Base-by-base conservation (phyloP, 371 early-diverging fungal species). In the Nematocida minor region DNA sequence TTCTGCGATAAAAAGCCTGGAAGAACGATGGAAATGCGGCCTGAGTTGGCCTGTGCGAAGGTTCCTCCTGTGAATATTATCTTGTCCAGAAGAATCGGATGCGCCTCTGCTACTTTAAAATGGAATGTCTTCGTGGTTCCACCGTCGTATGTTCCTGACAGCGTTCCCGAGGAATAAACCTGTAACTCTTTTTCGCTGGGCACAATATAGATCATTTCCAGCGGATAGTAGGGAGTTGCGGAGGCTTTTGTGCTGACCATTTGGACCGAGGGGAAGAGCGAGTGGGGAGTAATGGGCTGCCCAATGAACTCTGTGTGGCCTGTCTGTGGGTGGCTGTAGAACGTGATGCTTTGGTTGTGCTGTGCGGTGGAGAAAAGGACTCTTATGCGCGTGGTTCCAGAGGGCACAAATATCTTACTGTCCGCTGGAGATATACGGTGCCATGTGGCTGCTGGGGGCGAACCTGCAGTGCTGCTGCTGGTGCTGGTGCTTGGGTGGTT, bases 131-230 rank as follows among this genome's bases (percentile, higher is more conserved):
- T 66, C 4, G 62, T 80, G 38, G 68, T 48, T 41, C 63, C 81
- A 55, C 81, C 79, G 41, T 85, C 85, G 31, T 48, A 74, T 34
- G 82, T 66, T 9, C 80, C 55, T 22, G 46, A 62, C 7, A 85
- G 70, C 20, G 40, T 64, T 6, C 85, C 85, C 16, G 82, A 69
- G 0, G 83, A 81, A 29, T 69, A 55, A 32, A 85, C 68, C 20
- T 55, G 47, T 11, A 79, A 53, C 18, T 78, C 81, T 18, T 70
- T 64, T 31, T 54, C 64, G 14, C 22, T 69, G 6, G 83, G 79
- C 11, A 83, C 38, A 54, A 83, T 78, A 67, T 85, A 85, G 20
- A 83, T 48, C 53, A 83, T 60, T 34, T 85, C 85, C 16, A 66
- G 44, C 14, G 16, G 32, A n/a, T 11, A 55, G 1, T 4, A 4